Evolutionary conservation across 202 grass and related monocot genomes (phyloP).

Genomic region (Tripidium arundinaceum): DNA sequence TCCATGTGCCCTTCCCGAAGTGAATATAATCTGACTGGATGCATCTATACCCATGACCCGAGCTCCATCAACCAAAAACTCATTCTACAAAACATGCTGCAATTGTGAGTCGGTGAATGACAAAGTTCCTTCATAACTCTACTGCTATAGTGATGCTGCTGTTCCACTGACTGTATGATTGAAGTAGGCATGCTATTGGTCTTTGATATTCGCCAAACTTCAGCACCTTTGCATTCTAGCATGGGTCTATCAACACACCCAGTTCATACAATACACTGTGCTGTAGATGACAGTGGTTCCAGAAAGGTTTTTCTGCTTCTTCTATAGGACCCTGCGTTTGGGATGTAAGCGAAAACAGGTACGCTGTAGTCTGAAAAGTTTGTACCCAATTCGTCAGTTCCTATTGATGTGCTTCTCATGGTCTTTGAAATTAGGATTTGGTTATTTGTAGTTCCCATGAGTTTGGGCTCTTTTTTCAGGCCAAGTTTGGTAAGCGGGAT

Average conservation of each 20-base stretch:
- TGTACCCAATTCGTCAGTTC: neutral
- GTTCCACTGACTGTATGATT: neutral
- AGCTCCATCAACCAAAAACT: conserved; percentile 66
- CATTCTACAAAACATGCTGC: conserved; percentile 55
- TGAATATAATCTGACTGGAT: conserved; percentile 55
- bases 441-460: too few species aligned
- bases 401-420: neutral
- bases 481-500: too few species aligned
- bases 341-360: conserved; percentile 52
- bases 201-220: too few species aligned
- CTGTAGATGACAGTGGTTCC: conserved; percentile 38
- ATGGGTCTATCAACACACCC: conserved; percentile 58
- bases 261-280: conserved; percentile 62
- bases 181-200: conserved; percentile 26
- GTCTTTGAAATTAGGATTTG: too few species aligned
- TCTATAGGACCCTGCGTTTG: conserved; percentile 77
- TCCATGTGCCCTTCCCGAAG: conserved; percentile 61
- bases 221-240: too few species aligned
- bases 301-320: conserved; percentile 52
- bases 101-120: conserved; percentile 2
- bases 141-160: neutral
- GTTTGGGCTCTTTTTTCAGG: too few species aligned
- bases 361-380: neutral
- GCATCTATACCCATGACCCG: conserved; percentile 85
- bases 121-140: neutral